Conservation (phyloP, 2,329 filamentous ascomycete genomes). For the Fusarium buharicum region DNA sequence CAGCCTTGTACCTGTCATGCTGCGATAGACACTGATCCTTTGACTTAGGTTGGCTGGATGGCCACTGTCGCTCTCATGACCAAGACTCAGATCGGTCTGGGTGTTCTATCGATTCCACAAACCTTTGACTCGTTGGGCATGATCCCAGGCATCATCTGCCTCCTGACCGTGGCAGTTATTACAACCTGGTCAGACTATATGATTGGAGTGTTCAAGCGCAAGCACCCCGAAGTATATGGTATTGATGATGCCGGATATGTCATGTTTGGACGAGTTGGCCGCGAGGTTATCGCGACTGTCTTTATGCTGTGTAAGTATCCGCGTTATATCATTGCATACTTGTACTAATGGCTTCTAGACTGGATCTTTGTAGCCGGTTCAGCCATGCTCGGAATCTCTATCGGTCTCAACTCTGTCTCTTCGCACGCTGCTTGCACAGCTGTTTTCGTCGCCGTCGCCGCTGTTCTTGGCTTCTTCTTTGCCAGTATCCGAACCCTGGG, state of each 20-base stretch:
- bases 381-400: constrained; percentile 50
- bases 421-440: constrained; percentile 54
- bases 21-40: neutral
- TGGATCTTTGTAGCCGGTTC: constrained; percentile 35
- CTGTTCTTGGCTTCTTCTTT: constrained; percentile 45
- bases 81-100: constrained; percentile 58
- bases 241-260: constrained; percentile 63
- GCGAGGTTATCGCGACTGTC: constrained; percentile 53
- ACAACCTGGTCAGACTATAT: constrained; percentile 49
- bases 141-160: constrained; percentile 58
- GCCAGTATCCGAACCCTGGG: constrained; percentile 49
- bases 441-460: constrained; percentile 52
- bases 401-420: constrained; percentile 55
- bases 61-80: constrained; percentile 58
- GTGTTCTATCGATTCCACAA: constrained; percentile 60
- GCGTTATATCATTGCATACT: neutral
- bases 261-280: constrained; percentile 60
- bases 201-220: constrained; percentile 61
- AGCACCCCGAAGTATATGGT: constrained; percentile 62
- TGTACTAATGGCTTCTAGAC: neutral
- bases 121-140: constrained; percentile 59
- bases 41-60: constrained; percentile 54
- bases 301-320: constrained; percentile 50
- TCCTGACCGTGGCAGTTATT: constrained; percentile 55
- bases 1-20: neutral